Conservation (phyloP, 352 stramenopile genomes). For the Stramenopiles sp. region DNA sequence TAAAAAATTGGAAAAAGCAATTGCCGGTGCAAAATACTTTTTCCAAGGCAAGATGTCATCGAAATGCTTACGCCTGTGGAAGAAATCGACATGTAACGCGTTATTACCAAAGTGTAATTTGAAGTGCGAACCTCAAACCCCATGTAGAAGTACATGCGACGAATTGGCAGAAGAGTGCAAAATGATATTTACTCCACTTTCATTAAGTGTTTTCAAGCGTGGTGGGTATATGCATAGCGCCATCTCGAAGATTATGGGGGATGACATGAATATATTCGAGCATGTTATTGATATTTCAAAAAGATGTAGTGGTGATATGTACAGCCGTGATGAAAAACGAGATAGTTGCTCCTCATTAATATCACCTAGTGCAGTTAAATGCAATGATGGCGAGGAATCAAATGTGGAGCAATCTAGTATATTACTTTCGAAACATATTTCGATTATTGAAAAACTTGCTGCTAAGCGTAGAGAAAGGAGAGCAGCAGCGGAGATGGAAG, state of each 20-base stretch:
- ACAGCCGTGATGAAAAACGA: background rate
- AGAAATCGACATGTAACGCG: background rate
- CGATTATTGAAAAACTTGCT: background rate
- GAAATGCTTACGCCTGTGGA: background rate
- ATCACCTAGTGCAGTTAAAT: background rate
- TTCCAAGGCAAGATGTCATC: background rate
- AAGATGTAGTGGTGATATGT: background rate
- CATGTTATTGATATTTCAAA: background rate
- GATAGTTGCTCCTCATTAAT: background rate
- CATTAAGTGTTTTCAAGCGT: background rate
- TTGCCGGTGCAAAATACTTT: background rate
- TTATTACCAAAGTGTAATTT: background rate
- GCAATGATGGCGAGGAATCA: background rate
- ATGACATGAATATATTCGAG: background rate
- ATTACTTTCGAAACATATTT: too few relatives aligned
- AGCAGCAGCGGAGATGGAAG: background rate
- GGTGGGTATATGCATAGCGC: background rate
- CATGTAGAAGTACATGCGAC: background rate
- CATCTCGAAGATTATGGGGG: background rate
- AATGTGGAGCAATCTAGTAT: background rate
- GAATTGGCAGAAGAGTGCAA: background rate
- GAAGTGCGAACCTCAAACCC: background rate
- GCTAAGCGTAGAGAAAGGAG: background rate
- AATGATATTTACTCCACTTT: background rate
- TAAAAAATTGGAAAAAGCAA: background rate